phyloP scores from a whole-genome alignment of 164 flowering plant species.

The Taxillus chinensis region DNA sequence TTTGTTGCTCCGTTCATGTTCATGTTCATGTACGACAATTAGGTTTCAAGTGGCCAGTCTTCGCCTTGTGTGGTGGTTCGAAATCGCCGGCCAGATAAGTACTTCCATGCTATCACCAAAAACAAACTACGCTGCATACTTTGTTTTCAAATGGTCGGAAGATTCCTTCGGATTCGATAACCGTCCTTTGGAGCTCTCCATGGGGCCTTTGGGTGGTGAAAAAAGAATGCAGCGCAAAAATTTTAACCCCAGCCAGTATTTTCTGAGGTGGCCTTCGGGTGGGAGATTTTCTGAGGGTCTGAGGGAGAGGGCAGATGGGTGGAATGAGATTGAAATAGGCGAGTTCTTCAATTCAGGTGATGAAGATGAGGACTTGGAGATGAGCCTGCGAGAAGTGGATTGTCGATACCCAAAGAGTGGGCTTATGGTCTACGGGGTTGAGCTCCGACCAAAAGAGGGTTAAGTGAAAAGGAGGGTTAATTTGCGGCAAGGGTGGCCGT shows the following conservation, averaged over 20 bases:
- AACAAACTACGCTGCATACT: constrained; percentile 23
- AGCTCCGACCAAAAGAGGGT: constrained; percentile 20
- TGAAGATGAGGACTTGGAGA: constrained; percentile 16
- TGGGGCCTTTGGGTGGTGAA: constrained; percentile 13
- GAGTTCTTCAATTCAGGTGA: constrained; percentile 19
- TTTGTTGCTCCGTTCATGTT: not conserved
- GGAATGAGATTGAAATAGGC: constrained; percentile 34
- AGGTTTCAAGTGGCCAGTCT: constrained; percentile 43
- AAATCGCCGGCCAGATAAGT: constrained; percentile 21
- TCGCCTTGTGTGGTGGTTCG: constrained; percentile 26
- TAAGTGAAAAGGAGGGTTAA: not conserved
- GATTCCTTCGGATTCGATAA: constrained; percentile 10
- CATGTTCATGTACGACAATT: not conserved
- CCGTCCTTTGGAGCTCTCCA: constrained; percentile 11
- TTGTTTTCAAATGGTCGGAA: constrained; percentile 18
- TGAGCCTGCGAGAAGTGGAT: constrained; percentile 19
- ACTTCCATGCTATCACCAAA: constrained; percentile 17
- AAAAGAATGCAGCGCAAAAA: not conserved
- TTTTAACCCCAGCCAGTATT: constrained; percentile 5
- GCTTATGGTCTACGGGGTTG: constrained; percentile 24
- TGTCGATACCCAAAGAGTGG: constrained; percentile 21
- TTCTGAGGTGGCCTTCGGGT: not conserved
- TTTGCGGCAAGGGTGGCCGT: no score
- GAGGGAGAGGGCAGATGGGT: constrained; percentile 23
- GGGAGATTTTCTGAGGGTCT: not conserved